phyloP scores from a whole-genome alignment of 352 stramenopile genomes.

The Phytophthora tubulina region DNA sequence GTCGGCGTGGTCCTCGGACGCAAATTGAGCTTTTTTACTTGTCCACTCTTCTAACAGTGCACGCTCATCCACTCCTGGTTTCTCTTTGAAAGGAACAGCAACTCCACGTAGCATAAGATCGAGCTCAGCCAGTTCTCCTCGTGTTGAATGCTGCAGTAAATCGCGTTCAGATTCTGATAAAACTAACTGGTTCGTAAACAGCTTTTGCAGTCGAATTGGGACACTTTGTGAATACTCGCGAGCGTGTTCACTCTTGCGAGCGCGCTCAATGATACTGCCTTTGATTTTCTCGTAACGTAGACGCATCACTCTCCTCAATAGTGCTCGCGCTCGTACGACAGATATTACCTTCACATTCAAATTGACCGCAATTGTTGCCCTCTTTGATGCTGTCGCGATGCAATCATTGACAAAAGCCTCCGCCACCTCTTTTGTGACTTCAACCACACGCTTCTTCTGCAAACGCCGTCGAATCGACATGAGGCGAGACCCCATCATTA shows the following conservation, averaged over 20 bases:
- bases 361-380: conserved; percentile 43
- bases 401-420: conserved; percentile 46
- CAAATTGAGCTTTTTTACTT: conserved; percentile 18
- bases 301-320: conserved; percentile 62
- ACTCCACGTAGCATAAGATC: conserved; percentile 25
- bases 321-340: conserved; percentile 48
- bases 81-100: conserved; percentile 6
- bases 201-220: conserved; percentile 59
- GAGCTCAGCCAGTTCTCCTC: conserved; percentile 40
- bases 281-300: conserved; percentile 58
- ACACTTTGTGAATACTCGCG: conserved; percentile 62
- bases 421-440: conserved; percentile 43
- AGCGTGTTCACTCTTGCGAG: conserved; percentile 66
- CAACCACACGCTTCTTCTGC: conserved; percentile 56
- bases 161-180: conserved; percentile 63
- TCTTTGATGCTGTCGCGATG: conserved; percentile 44
- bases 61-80: conserved; percentile 13
- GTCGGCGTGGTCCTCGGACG: conserved; percentile 13
- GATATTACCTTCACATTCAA: conserved; percentile 60
- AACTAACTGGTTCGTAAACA: conserved; percentile 41
- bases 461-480: conserved; percentile 70
- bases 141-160: conserved; percentile 53
- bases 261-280: conserved; percentile 49
- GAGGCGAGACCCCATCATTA: conserved; percentile 71
- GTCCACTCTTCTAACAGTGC: conserved; percentile 20